Evolutionary conservation across 805 yeast genomes (phyloP), one percentile per base, ranked within the genome.

Genomic region (Myxozyma vanderwaltii): DNA sequence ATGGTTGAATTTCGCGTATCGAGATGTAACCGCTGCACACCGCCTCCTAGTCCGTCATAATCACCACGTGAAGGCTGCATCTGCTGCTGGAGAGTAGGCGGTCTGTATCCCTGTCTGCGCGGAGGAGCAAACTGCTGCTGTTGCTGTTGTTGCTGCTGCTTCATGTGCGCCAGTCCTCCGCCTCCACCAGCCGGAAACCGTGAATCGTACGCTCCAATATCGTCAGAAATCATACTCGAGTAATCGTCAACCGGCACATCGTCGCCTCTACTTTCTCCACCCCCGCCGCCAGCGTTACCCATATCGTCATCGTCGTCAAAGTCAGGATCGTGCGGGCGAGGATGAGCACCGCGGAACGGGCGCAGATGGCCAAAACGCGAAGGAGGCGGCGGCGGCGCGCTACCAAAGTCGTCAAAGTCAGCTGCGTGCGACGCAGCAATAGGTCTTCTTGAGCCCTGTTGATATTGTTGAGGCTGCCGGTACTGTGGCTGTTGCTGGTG

Each of bases 171-270:
- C 15, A 59, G 49, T 4, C 51, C 53, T 26, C 59, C 57, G 41
- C 56, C 56, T 17, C 49, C 57, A 13, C 55, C 53, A 5, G 49
- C 39, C 7, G 63, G 63, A 40, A 59, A 59, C 17, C 63, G 49
- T 17, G 63, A 59, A 47, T 59, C 63, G 21, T 59, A 59, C 0
- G 54, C 55, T 15, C 61, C 61, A 15, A 55, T 24, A 35, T 59
- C 63, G 12, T 59, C 63, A 5, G 49, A 24, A 15, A 59, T 45
- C 59, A 59, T 59, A 15, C 59, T 54, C 8, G 59, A 39, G 43
- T 50, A 50, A 21, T 59, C 63, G 38, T 59, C 63, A 31, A 47
- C 17, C 13, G 54, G 47, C 21, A 59, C 63, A 31, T 54, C 59
- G 21, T 49, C 46, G 27, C 46, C 48, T 15, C 31, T 41, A 4